phyloP scores from a whole-genome alignment of 139 green algal genomes.

The Chlorella sp. region DNA sequence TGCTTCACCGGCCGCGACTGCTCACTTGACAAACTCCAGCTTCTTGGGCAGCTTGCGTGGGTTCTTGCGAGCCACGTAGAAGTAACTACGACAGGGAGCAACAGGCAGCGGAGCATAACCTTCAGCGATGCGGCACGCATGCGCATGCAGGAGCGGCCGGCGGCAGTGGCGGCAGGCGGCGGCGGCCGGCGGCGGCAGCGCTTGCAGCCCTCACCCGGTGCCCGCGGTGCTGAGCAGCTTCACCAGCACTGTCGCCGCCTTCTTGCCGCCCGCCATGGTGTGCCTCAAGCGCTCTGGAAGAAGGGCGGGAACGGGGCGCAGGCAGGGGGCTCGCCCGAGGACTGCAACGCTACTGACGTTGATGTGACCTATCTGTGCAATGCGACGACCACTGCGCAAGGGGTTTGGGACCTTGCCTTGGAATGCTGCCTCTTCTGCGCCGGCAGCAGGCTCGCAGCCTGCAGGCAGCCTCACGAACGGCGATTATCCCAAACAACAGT shows the following conservation, averaged over 20 bases:
- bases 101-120: too few species aligned
- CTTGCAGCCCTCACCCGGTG: conserved; percentile 52
- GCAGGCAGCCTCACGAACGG: too few species aligned
- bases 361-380: background rate
- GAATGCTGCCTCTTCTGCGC: too few species aligned
- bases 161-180: background rate
- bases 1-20: background rate
- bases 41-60: conserved; percentile 69
- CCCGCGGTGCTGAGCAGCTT: conserved; percentile 79
- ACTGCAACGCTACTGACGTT: background rate
- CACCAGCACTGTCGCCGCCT: conserved; percentile 70
- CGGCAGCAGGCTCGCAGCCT: too few species aligned
- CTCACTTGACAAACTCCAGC: conserved; percentile 44
- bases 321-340: background rate
- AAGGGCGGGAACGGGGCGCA: background rate
- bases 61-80: conserved; percentile 85
- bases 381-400: too few species aligned
- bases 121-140: too few species aligned
- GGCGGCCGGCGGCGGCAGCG: too few species aligned
- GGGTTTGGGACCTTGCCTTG: too few species aligned
- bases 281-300: too few species aligned
- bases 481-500: too few species aligned
- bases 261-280: conserved; percentile 49
- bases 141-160: too few species aligned
- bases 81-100: conserved; percentile 42